Percentiles rank a stretch among this genome's conserved stretches.
Evolutionary conservation across 768 basidiomycete species (phyloP).

Genomic region (Collybia mongolica): DNA sequence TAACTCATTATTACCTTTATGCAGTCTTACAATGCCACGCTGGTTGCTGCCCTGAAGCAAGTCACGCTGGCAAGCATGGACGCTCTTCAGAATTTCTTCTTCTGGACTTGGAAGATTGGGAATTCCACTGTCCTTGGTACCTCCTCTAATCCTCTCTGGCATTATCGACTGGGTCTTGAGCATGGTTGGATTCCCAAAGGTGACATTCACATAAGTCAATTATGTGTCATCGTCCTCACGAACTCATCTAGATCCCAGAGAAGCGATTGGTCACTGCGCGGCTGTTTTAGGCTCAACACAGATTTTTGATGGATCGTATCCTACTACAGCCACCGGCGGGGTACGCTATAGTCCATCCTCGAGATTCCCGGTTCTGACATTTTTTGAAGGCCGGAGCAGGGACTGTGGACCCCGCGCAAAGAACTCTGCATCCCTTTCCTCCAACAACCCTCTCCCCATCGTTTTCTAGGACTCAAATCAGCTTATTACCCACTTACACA

Average conservation of each 20-base stretch:
- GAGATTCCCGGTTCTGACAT: conserved; percentile 1
- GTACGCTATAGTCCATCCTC: conserved; percentile 21
- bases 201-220: conserved; percentile 16
- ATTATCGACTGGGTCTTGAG: conserved; percentile 83
- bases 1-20: neutral
- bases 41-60: conserved; percentile 57
- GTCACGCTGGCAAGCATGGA: conserved; percentile 85
- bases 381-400: conserved; percentile 49
- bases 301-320: conserved; percentile 52
- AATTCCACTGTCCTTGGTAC: conserved; percentile 69
- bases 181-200: conserved; percentile 87
- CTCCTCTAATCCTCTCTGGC: conserved; percentile 79
- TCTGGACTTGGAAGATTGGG: conserved; percentile 97
- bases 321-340: conserved; percentile 72
- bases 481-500: conserved; percentile 67
- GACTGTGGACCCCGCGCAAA: conserved; percentile 52
- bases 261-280: conserved; percentile 44
- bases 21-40: conserved; percentile 54
- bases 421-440: conserved; percentile 57
- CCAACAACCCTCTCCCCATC: conserved; percentile 56
- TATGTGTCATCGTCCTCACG: neutral
- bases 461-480: conserved; percentile 50
- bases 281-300: conserved; percentile 33
- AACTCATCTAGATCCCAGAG: conserved; percentile 37
- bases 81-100: conserved; percentile 89